Evolutionary conservation across 75 land plant species (phyloP).

Genomic region (Isoetes taiwanensis): DNA sequence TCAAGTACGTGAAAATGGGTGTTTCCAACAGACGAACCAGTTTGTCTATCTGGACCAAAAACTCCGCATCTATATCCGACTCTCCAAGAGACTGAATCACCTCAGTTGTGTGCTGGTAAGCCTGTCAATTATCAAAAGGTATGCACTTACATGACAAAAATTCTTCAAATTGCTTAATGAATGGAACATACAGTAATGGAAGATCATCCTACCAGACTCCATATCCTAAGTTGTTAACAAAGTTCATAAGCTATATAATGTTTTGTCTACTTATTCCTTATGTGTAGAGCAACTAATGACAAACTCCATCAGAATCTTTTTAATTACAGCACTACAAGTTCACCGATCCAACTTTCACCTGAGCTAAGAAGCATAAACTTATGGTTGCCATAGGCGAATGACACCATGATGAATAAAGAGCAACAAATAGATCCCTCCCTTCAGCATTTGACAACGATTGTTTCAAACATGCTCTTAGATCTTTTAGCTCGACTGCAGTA

Average conservation of each 20-base stretch:
- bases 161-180: neutral
- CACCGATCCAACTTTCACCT: no score
- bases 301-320: no score
- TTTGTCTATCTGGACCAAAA: constrained; percentile 1
- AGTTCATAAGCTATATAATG: no score
- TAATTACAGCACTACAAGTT: no score
- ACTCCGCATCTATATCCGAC: constrained; percentile 1
- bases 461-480: neutral
- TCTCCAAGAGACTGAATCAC: constrained; percentile 7
- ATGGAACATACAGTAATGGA: neutral
- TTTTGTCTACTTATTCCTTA: no score
- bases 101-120: neutral
- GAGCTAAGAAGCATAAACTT: constrained; percentile 4
- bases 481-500: neutral
- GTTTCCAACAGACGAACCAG: constrained; percentile 4
- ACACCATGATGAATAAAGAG: constrained; percentile 6
- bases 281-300: no score
- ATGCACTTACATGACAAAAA: no score
- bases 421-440: neutral
- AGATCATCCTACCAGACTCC: no score
- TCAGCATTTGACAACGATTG: neutral
- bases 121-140: neutral
- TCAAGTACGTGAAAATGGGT: neutral
- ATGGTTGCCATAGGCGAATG: constrained; percentile 4
- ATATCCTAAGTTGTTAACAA: no score